Percentiles rank a stretch among this genome's conserved stretches.
Conservation (phyloP, 2,329 filamentous ascomycete species). For the Aspergillus aculeatinus region DNA sequence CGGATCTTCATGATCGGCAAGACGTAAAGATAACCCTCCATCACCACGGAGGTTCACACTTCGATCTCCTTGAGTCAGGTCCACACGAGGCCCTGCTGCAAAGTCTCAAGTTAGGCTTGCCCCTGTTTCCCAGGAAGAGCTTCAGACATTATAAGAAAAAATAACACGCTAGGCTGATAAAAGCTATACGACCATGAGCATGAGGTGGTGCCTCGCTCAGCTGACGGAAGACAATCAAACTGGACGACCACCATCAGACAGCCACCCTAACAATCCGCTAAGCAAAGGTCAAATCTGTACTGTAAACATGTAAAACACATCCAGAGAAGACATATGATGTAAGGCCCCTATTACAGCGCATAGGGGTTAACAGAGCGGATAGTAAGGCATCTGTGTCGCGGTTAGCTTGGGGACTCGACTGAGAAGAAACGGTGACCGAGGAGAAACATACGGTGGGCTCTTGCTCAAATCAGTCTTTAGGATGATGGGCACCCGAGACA, state of each 20-base stretch:
- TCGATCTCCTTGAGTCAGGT: not conserved
- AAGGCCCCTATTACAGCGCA: conserved; percentile 40
- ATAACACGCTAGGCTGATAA: conserved; percentile 27
- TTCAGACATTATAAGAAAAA: conserved; percentile 18
- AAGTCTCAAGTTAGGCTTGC: conserved; percentile 2
- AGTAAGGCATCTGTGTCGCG: conserved; percentile 44
- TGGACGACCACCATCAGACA: conserved; percentile 15
- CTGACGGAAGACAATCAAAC: conserved; percentile 12
- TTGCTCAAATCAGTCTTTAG: conserved; percentile 97
- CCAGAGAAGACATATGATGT: conserved; percentile 19
- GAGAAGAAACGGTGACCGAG: not conserved
- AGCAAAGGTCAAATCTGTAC: conserved; percentile 15
- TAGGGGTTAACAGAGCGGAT: conserved; percentile 54
- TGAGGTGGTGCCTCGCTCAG: conserved; percentile 4
- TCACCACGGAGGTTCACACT: not conserved
- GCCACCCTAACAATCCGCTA: conserved; percentile 11
- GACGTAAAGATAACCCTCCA: not conserved
- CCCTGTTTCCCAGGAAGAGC: conserved; percentile 12
- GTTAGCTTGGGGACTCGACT: conserved; percentile 22
- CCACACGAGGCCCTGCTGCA: not conserved
- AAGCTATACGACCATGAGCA: conserved; percentile 19
- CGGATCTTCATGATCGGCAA: not conserved
- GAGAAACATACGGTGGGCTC: conserved; percentile 89
- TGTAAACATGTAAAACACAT: conserved; percentile 30
- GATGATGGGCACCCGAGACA: conserved; percentile 96